These are phyloP conservation scores for Saksenaea oblongispora DNA, from an alignment of 371 early-diverging fungal genomes.

Conservation along the genomic window DNA sequence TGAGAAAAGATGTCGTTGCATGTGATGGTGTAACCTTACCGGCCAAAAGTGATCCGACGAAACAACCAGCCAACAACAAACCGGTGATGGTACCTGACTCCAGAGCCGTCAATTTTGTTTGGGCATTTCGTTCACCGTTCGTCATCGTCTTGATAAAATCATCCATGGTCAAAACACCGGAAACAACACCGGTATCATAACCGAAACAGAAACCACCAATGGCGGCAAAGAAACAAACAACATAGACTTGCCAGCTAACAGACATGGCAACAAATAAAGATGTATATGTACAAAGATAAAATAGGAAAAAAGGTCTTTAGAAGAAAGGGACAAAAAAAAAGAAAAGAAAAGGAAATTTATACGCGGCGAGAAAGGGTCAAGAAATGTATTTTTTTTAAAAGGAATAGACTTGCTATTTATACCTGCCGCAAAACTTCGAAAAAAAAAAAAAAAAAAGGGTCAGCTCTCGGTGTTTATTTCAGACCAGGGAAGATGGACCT, in stretches of 20 bases:
- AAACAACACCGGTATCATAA: slow-evolving; percentile 58
- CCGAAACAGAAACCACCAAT: slow-evolving; percentile 58
- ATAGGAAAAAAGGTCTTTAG: neutral
- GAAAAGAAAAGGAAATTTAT: neutral
- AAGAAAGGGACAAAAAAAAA: neutral
- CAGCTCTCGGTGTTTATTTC: neutral
- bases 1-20: neutral
- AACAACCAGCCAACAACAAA: slow-evolving; percentile 51
- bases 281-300: neutral
- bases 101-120: slow-evolving; percentile 22
- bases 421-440: neutral
- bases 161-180: slow-evolving; percentile 51
- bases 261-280: neutral
- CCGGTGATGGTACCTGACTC: slow-evolving; percentile 50
- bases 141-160: slow-evolving; percentile 45
- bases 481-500: slow-evolving; percentile 7
- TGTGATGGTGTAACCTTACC: slow-evolving; percentile 23
- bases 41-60: slow-evolving; percentile 49
- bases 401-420: neutral
- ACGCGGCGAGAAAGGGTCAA: neutral
- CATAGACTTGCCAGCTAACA: slow-evolving; percentile 26
- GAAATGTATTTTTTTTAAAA: neutral
- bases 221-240: slow-evolving; percentile 42
- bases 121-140: slow-evolving; percentile 11
- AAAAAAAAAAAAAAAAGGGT: slow-evolving; percentile 3